Evolutionary conservation across 2,329 filamentous ascomycete genomes (phyloP).

Genomic region (Capronia epimyces): DNA sequence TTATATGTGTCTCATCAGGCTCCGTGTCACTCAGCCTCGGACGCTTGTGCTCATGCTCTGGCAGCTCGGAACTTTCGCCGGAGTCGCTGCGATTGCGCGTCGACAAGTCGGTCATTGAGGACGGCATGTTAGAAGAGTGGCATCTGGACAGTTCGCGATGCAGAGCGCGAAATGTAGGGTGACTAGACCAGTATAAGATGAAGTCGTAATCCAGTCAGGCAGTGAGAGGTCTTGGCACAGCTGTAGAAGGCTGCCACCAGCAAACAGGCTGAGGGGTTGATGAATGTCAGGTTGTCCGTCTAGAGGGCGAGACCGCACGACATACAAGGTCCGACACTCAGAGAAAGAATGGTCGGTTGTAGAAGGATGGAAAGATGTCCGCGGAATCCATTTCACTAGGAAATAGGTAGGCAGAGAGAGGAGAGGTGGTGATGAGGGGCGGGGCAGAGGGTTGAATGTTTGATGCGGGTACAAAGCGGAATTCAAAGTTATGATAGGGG

Average conservation of each 20-base stretch:
- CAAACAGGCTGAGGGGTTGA: conserved; percentile 16
- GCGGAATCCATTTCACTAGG: conserved; percentile 13
- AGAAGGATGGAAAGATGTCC: conserved; percentile 9
- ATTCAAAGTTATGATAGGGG: not conserved
- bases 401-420: not conserved
- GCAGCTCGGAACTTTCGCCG: conserved; percentile 25
- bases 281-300: conserved; percentile 5
- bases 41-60: conserved; percentile 29
- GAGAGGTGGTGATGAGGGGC: conserved; percentile 6
- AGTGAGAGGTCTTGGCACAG: conserved; percentile 24
- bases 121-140: conserved; percentile 23
- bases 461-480: not conserved
- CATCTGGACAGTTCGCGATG: conserved; percentile 18
- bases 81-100: conserved; percentile 28
- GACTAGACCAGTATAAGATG: conserved; percentile 7
- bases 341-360: conserved; percentile 3
- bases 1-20: conserved; percentile 20
- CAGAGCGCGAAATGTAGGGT: conserved; percentile 1
- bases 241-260: conserved; percentile 16
- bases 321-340: conserved; percentile 1
- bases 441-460: conserved; percentile 9
- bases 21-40: conserved; percentile 27
- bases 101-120: conserved; percentile 23
- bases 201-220: conserved; percentile 13
- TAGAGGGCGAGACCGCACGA: not conserved